phyloP scores from a whole-genome alignment of 2,329 filamentous ascomycete genomes.

The Colletotrichum liaoningense region DNA sequence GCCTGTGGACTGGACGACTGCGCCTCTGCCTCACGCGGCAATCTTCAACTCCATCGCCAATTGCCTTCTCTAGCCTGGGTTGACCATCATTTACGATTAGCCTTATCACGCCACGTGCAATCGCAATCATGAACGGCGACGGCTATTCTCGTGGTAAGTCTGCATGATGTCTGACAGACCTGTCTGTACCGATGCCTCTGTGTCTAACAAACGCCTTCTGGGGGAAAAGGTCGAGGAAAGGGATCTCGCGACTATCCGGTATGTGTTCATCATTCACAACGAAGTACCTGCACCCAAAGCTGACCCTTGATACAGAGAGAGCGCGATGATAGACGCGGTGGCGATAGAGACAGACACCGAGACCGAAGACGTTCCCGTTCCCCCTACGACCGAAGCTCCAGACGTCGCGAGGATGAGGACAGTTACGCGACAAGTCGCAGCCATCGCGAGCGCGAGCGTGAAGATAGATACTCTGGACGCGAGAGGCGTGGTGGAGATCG shows the following conservation, averaged over 20 bases:
- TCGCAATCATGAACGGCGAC: constrained; percentile 37
- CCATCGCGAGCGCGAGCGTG: constrained; percentile 92
- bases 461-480: constrained; percentile 86
- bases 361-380: constrained; percentile 87
- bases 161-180: neutral
- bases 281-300: neutral
- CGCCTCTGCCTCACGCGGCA: constrained; percentile 27
- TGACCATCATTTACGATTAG: constrained; percentile 25
- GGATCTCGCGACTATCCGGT: constrained; percentile 37
- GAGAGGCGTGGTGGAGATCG: constrained; percentile 67
- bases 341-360: constrained; percentile 55
- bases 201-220: constrained; percentile 24
- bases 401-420: constrained; percentile 81
- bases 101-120: constrained; percentile 21
- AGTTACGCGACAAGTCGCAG: constrained; percentile 93
- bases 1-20: constrained; percentile 20
- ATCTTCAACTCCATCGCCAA: constrained; percentile 27
- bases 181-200: neutral
- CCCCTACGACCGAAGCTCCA: constrained; percentile 75
- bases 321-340: constrained; percentile 46
- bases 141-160: constrained; percentile 37
- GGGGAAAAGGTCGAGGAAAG: constrained; percentile 35
- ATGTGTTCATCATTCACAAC: neutral
- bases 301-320: constrained; percentile 40
- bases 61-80: neutral